phyloP scores from a whole-genome alignment of 139 green algal species.

The Closterium sp. region DNA sequence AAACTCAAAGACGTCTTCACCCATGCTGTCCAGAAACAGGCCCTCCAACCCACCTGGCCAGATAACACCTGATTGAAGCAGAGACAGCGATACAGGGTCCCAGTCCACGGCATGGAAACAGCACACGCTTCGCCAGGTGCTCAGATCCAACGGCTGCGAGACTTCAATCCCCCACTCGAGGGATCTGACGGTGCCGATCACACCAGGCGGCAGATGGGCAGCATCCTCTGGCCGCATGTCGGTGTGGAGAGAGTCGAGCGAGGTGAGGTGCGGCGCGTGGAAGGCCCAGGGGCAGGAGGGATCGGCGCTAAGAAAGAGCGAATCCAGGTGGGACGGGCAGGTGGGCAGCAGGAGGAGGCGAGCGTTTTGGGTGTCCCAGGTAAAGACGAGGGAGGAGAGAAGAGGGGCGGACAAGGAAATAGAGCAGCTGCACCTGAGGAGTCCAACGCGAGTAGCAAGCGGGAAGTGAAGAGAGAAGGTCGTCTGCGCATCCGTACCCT shows the following conservation, averaged over 20 bases:
- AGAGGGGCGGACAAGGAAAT: neutral
- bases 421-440: neutral
- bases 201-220: neutral
- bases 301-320: neutral
- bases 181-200: neutral
- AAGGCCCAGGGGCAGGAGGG: neutral
- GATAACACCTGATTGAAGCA: neutral
- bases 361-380: neutral
- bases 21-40: neutral
- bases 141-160: neutral
- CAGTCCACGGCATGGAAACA: neutral
- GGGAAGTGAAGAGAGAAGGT: neutral
- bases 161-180: neutral
- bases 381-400: too few relatives aligned
- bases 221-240: neutral
- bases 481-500: neutral
- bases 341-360: neutral
- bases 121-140: neutral
- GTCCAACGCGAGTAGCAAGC: neutral
- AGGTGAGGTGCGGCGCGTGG: neutral
- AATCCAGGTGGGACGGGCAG: neutral
- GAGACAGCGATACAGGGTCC: neutral
- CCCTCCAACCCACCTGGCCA: neutral
- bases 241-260: neutral
- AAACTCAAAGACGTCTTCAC: neutral